These are phyloP conservation scores for Xylariaceae sp. DNA, from an alignment of 2,329 filamentous ascomycete genomes.

Conservation along the genomic window DNA sequence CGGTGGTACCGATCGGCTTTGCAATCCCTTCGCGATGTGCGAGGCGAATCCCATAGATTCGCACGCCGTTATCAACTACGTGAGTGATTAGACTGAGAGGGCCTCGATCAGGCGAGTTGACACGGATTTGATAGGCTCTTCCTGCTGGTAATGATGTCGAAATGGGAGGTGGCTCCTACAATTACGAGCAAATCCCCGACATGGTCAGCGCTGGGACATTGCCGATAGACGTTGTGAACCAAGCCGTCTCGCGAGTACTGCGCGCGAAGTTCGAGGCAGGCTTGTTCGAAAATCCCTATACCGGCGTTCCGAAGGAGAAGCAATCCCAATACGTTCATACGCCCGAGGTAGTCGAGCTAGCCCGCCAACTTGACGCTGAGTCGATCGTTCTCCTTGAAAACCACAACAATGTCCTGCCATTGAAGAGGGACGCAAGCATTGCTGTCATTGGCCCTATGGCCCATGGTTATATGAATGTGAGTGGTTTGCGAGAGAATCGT, in stretches of 20 bases:
- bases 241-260: conserved; percentile 61
- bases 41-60: conserved; percentile 56
- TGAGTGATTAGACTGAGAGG: conserved; percentile 24
- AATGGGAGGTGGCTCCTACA: conserved; percentile 73
- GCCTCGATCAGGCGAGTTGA: not conserved
- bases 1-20: conserved; percentile 66
- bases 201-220: conserved; percentile 60
- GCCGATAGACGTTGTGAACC: conserved; percentile 56
- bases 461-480: conserved; percentile 64
- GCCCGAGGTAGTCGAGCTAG: conserved; percentile 52
- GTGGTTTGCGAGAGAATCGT: conserved; percentile 24
- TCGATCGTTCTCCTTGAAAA: conserved; percentile 60
- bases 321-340: conserved; percentile 60
- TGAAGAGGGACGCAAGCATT: conserved; percentile 61
- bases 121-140: conserved; percentile 42
- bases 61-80: conserved; percentile 59
- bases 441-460: conserved; percentile 75
- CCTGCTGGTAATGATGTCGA: conserved; percentile 69
- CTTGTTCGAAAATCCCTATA: conserved; percentile 67
- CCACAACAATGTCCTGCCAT: conserved; percentile 48
- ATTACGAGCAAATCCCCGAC: conserved; percentile 61
- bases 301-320: conserved; percentile 52
- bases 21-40: conserved; percentile 61
- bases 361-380: conserved; percentile 60
- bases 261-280: conserved; percentile 66